Base-by-base conservation (phyloP, 2,329 filamentous ascomycete genomes). In the Fusarium sacchari region DNA sequence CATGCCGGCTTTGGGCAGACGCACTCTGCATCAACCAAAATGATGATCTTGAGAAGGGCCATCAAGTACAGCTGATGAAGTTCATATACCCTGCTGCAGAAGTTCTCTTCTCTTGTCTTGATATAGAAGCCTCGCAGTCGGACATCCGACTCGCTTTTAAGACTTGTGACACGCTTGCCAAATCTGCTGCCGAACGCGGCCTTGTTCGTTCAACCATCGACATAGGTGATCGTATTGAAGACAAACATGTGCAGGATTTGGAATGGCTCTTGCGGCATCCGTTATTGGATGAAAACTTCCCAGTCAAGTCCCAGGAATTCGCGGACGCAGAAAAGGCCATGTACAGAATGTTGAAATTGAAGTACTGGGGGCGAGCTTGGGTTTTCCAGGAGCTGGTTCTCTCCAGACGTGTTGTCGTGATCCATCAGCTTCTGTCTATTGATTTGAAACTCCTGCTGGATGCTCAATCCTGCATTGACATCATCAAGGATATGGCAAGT, bases 21-120 rank as follows among this genome's bases (percentile, higher is more conserved):
- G 63, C 65, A 14, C 28, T 68, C 3, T 67, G 62, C 20, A 68
- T 68, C 42, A 61, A 67, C 4, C 63, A 68, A n/a, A 11, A 52
- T 1, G 42, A 68, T 9, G 20, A 34, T 6, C 7, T 44, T 2
- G 65, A 67, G 36, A 67, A 68, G 14, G 14, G 40, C 1, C 55
- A 68, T 7, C 55, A 68, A 24, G 65, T 61, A 0, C n/a, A 61
- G 1, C 30, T 67, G 5, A 68, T 68, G 63, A 61, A 12, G 7
- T 12, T 10, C 4, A 49, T 67, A 2, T 68, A 67, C 7, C 28
- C 63, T 1, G 40, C 22, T 2, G 47, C 63, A 3, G 63, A 67
- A 7, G 3, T 52, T 18, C 49, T 56, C 6, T 68, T 68, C 11
- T 62, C 47, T 6, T 55, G 37, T 10, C 49, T 67, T 13, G 32